These are phyloP conservation scores for Aphanomyces astaci DNA, from an alignment of 352 stramenopile species.

Conservation along the genomic window DNA sequence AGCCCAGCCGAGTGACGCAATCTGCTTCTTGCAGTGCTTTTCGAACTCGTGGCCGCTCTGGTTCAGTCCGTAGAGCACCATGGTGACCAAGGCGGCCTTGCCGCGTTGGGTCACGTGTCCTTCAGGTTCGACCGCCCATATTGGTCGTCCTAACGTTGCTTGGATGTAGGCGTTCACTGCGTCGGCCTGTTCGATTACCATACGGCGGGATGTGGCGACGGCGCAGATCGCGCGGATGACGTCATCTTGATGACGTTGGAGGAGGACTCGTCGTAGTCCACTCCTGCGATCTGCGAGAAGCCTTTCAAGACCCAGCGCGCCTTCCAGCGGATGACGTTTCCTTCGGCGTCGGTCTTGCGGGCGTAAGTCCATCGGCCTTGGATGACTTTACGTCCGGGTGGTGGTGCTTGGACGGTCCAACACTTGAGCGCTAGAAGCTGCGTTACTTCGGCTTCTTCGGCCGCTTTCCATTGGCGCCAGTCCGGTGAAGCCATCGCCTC, in stretches of 20 bases:
- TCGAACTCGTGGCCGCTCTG: neutral
- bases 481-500: slow-evolving; percentile 16
- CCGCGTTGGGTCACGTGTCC: neutral
- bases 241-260: slow-evolving; percentile 13
- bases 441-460: slow-evolving; percentile 5
- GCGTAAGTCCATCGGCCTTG: slow-evolving; percentile 3
- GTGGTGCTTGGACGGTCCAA: neutral
- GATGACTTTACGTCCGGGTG: neutral
- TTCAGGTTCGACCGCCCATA: slow-evolving; percentile 2
- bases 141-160: neutral
- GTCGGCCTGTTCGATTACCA: slow-evolving; percentile 8
- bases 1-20: neutral
- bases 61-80: slow-evolving; percentile 8
- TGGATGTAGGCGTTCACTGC: slow-evolving; percentile 13
- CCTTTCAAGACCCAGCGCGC: slow-evolving; percentile 15
- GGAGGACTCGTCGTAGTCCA: slow-evolving; percentile 25
- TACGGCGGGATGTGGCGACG: neutral
- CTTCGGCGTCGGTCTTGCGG: slow-evolving; percentile 14
- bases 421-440: neutral
- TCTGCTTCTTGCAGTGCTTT: neutral
- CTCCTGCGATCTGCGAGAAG: slow-evolving; percentile 5
- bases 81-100: neutral
- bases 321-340: slow-evolving; percentile 11
- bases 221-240: slow-evolving; percentile 16
- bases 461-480: neutral